A percentile compares a stretch with the other conserved stretches of the same genome.
Evolutionary conservation across 805 yeast species (phyloP).

Genomic region (Wickerhamomyces hampshirensis): DNA sequence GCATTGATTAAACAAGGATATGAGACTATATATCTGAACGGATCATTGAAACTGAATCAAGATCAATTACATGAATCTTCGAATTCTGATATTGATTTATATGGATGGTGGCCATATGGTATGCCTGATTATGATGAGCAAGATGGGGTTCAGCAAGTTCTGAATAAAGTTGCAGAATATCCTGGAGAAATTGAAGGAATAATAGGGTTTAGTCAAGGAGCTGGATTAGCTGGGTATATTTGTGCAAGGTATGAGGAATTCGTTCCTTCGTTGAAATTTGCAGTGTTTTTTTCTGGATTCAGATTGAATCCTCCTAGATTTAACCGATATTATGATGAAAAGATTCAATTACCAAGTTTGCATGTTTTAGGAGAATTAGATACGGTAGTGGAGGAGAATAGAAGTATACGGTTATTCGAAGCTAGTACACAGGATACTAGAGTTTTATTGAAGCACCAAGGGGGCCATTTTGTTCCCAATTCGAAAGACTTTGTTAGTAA

Average conservation of each 20-base stretch:
- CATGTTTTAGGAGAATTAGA: conserved; percentile 88
- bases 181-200: conserved; percentile 77
- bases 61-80: conserved; percentile 63
- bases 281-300: conserved; percentile 60
- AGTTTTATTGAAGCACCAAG: conserved; percentile 70
- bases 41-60: conserved; percentile 57
- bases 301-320: conserved; percentile 26
- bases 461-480: conserved; percentile 96
- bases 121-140: conserved; percentile 25
- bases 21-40: conserved; percentile 70
- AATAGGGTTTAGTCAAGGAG: conserved; percentile 92
- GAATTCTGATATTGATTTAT: conserved; percentile 24
- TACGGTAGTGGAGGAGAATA: conserved; percentile 73
- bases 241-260: conserved; percentile 32
- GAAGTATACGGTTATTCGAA: conserved; percentile 55
- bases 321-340: conserved; percentile 16
- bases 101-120: conserved; percentile 70
- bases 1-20: conserved; percentile 53
- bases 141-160: conserved; percentile 36
- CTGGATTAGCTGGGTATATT: conserved; percentile 67
- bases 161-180: conserved; percentile 35
- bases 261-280: conserved; percentile 44
- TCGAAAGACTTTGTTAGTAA: conserved; percentile 42
- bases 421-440: conserved; percentile 40
- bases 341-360: conserved; percentile 37